phyloP scores from a whole-genome alignment of 2,329 filamentous ascomycete genomes.

The Sporothrix humicola region DNA sequence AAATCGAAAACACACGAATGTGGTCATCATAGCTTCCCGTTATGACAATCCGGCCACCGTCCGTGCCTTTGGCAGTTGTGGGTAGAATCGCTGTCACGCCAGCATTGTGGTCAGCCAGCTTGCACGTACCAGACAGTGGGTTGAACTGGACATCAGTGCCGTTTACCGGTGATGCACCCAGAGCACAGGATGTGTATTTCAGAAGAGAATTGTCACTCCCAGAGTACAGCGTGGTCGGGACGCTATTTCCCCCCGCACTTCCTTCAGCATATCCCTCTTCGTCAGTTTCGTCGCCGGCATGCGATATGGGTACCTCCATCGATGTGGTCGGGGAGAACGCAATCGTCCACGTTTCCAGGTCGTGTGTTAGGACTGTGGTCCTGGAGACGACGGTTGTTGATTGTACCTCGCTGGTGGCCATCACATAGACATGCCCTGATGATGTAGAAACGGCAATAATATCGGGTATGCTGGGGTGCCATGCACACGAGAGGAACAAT shows the following conservation, averaged over 20 bases:
- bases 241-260: not conserved
- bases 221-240: constrained; percentile 61
- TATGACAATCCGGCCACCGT: constrained; percentile 64
- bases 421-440: constrained; percentile 65
- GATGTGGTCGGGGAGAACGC: constrained; percentile 56
- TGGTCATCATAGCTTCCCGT: constrained; percentile 93
- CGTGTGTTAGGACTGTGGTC: constrained; percentile 55
- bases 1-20: constrained; percentile 69
- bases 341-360: constrained; percentile 76
- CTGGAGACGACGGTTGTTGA: constrained; percentile 44
- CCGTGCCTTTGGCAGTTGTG: constrained; percentile 52
- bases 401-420: constrained; percentile 55
- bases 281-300: not conserved
- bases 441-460: constrained; percentile 75
- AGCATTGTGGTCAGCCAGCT: constrained; percentile 64
- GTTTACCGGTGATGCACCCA: not conserved
- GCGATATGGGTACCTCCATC: not conserved
- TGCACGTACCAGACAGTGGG: constrained; percentile 38
- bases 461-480: constrained; percentile 64
- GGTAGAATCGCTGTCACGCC: constrained; percentile 89
- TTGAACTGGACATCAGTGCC: constrained; percentile 22
- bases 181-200: constrained; percentile 50
- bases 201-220: constrained; percentile 78
- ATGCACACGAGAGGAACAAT: constrained; percentile 74
- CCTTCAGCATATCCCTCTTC: not conserved